Base-by-base conservation (phyloP, 257 asterid genomes). In the Mitragyna speciosa region DNA sequence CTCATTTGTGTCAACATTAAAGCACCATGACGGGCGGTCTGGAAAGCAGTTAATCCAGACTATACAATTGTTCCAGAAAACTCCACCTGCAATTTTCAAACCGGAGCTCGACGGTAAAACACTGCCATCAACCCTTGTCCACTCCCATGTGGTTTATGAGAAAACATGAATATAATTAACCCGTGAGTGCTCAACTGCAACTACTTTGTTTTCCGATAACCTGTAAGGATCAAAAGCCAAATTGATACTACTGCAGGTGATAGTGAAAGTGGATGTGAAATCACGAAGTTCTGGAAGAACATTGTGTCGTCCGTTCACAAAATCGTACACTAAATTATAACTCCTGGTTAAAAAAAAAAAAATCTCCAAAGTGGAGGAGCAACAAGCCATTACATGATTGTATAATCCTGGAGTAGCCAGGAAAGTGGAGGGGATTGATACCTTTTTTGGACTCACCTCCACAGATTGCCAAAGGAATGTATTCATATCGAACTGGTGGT, bases 321-420 rank as follows among this genome's bases (percentile, higher is more conserved):
- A n/a, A n/a, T n/a, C n/a, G n/a, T n/a, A n/a, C n/a, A n/a, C n/a
- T n/a, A n/a, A n/a, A n/a, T n/a, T n/a, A n/a, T n/a, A n/a, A n/a
- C n/a, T n/a, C n/a, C n/a, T n/a, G n/a, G n/a, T n/a, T n/a, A n/a
- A n/a, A n/a, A n/a, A n/a, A n/a, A n/a, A n/a, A 72, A 73, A 39
- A 48, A 77, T 26, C 65, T 47, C 49, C 6, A 4, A 5, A 65
- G 48, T 64, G 80, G 11, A 76, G 47, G 12, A 76, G 59, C n/a
- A 77, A 77, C 28, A 77, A 17, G 73, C 80, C 80, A 65, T 77
- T 66, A 66, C 74, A 47, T 8, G 80, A 77, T 14, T 77, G 80
- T 43, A 77, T 26, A 12, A 77, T 77, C 47, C 31, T 66, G 5
- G 80, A 48, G 26, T 77, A 43, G 64, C 41, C 48, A 67, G 7